Conservation (phyloP, 768 basidiomycete genomes). For the Leucogyrophana mollusca region DNA sequence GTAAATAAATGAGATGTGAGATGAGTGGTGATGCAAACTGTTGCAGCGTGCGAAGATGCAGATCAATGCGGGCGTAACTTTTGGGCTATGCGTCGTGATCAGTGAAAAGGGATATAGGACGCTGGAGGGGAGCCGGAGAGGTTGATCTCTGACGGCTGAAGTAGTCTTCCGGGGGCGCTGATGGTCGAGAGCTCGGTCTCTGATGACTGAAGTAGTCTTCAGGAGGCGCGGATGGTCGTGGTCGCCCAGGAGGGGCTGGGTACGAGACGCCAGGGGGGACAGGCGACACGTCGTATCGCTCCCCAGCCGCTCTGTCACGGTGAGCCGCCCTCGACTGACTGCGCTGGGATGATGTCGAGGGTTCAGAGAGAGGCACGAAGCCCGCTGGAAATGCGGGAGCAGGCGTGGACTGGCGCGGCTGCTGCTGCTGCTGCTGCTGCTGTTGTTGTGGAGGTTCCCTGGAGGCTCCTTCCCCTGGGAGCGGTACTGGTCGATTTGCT, state of each 20-base stretch:
- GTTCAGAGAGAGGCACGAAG: neutral
- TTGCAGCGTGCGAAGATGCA: too few relatives aligned
- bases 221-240: slow-evolving; percentile 15
- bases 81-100: slow-evolving; percentile 2
- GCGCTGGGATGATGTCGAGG: neutral
- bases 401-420: neutral
- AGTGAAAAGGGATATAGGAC: slow-evolving; percentile 29
- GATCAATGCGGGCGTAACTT: too few relatives aligned
- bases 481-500: slow-evolving; percentile 26
- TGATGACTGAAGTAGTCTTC: slow-evolving; percentile 6
- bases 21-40: too few relatives aligned
- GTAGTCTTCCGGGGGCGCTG: slow-evolving; percentile 4
- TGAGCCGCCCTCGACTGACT: too few relatives aligned
- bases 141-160: slow-evolving; percentile 9
- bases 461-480: slow-evolving; percentile 13
- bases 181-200: slow-evolving; percentile 22
- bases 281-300: slow-evolving; percentile 23
- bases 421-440: neutral
- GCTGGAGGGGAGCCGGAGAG: slow-evolving; percentile 26
- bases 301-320: neutral
- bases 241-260: slow-evolving; percentile 23
- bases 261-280: slow-evolving; percentile 25
- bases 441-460: neutral
- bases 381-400: slow-evolving; percentile 13
- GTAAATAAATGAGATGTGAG: too few relatives aligned